Base-by-base conservation (phyloP, 495 filamentous ascomycete species). In the Neurospora terricola region DNA sequence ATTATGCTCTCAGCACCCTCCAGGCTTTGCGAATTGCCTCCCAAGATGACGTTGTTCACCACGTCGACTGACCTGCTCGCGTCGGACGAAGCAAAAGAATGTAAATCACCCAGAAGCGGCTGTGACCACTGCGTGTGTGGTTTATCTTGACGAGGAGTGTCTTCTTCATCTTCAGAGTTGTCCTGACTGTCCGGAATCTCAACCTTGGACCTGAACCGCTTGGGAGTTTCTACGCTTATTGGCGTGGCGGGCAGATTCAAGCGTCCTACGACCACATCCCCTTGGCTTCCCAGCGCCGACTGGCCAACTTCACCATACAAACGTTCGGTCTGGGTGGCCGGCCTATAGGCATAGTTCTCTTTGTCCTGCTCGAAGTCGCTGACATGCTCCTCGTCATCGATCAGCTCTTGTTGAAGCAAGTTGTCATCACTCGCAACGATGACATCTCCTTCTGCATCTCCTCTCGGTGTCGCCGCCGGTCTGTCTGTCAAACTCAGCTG, bases 241-340 rank as follows among this genome's bases (percentile, higher is more conserved):
- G 71, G 54, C 10, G 83, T 79, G 39, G 83, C 73, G 12, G 84
- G 84, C 68, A 87, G 82, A 77, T 87, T 85, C 21, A 87, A 76
- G 21, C 82, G 83, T 34, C 81, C 74, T 8, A 78, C 77, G 4
- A 80, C 76, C 36, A 87, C 83, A 18, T 73, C 83, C 38, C 83
- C 85, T 18, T 82, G 83, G 81, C 91, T 94, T 27, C 88, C 86
- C 4, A 96, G 79, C 12, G 88, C 90, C 8, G 93, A 93, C 14
- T 84, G 79, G 36, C 88, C 89, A 69, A 97, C 90, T 80, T 97
- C 93, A 1, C 94, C 94, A 82, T 95, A 97, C 4, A 97, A 84
- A 38, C 90, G 89, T 70, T 82, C 81, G 14, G 80, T 73, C 80
- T 83, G 76, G 43, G 80, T 73, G 69, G 81, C 78, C 43, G 73